These are phyloP conservation scores for Pelargonium cotyledonis DNA, from an alignment of 441 rosid species.

Conservation along the genomic window DNA sequence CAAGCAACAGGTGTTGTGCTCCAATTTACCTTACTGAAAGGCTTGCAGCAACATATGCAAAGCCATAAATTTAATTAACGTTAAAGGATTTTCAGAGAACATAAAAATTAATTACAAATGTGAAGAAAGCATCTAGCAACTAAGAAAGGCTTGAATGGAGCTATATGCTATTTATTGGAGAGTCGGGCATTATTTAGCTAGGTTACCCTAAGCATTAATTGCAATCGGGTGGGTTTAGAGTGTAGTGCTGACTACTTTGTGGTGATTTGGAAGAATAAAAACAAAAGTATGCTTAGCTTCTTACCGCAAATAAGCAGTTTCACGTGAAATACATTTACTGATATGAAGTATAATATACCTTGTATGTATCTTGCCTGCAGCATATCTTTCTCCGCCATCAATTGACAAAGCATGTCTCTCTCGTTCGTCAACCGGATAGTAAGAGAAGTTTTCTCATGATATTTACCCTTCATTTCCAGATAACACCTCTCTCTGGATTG, in stretches of 20 bases:
- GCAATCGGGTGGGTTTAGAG: no score
- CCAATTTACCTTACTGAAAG: no score
- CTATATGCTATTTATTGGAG: background rate
- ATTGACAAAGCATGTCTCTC: background rate
- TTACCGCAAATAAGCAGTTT: background rate
- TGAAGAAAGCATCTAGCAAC: background rate
- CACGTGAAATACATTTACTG: background rate
- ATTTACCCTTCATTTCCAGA: background rate
- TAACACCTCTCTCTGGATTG: background rate
- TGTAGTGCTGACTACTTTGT: no score
- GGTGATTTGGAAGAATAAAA: no score
- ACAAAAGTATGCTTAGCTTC: background rate
- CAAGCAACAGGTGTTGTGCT: no score
- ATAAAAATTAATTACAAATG: no score
- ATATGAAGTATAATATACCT: constrained; percentile 11
- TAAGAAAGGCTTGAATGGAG: background rate
- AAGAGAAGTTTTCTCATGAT: background rate
- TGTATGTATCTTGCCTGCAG: constrained; percentile 8
- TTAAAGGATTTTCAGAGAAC: no score
- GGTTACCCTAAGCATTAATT: no score
- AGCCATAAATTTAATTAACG: no score
- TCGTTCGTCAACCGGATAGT: constrained; percentile 1
- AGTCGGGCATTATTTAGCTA: background rate
- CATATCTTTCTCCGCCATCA: constrained; percentile 16
- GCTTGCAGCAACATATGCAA: no score